Percentiles rank a stretch among this genome's conserved stretches.
Evolutionary conservation across 495 filamentous ascomycete species (phyloP).

Genomic region (Lasiosphaeria ovina): DNA sequence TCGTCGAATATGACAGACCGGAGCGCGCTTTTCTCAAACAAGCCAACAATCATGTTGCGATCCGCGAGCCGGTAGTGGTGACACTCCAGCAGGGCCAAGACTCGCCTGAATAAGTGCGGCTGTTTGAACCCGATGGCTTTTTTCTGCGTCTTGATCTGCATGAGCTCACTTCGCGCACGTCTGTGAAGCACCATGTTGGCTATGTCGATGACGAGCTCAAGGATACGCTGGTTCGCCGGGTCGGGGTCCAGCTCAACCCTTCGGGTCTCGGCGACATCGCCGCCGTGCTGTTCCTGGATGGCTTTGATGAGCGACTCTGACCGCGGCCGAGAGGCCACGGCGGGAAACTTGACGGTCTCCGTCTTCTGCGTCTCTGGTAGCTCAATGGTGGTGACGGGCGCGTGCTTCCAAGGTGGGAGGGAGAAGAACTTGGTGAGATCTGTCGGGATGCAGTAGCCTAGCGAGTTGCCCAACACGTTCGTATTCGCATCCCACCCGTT

Average conservation of each 20-base stretch:
- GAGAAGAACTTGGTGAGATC: slow-evolving; percentile 77
- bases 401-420: slow-evolving; percentile 46
- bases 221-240: slow-evolving; percentile 65
- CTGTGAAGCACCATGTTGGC: slow-evolving; percentile 86
- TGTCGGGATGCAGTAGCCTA: slow-evolving; percentile 82
- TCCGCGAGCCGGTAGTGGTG: slow-evolving; percentile 85
- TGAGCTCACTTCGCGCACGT: slow-evolving; percentile 69
- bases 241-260: slow-evolving; percentile 58
- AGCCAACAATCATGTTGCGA: slow-evolving; percentile 82
- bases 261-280: slow-evolving; percentile 26
- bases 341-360: slow-evolving; percentile 32
- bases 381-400: slow-evolving; percentile 40
- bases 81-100: slow-evolving; percentile 80
- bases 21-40: slow-evolving; percentile 89
- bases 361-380: slow-evolving; percentile 44
- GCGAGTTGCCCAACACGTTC: slow-evolving; percentile 73
- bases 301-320: slow-evolving; percentile 33
- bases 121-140: slow-evolving; percentile 69
- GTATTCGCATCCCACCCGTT: slow-evolving; percentile 90
- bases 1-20: slow-evolving; percentile 69
- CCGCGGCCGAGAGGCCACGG: slow-evolving; percentile 33
- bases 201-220: slow-evolving; percentile 78
- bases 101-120: slow-evolving; percentile 73
- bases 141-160: slow-evolving; percentile 48
- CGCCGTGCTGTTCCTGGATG: slow-evolving; percentile 35